Evolutionary conservation across 1,284 basidiomycete species (phyloP).

Genomic region (Ustilago sp.): DNA sequence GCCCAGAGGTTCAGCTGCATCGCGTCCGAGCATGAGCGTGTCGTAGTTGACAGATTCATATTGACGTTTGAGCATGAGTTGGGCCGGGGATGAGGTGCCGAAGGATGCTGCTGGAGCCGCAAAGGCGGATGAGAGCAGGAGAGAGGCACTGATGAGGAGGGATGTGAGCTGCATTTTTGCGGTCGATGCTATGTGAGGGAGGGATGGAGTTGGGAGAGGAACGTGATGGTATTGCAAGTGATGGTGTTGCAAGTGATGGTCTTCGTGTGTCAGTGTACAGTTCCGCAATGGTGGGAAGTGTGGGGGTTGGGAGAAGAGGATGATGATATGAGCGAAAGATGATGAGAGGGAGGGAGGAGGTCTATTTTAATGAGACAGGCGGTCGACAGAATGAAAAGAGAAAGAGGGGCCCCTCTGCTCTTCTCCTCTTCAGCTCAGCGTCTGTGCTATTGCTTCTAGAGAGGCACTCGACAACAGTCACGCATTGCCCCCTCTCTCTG

Average conservation of each 20-base stretch:
- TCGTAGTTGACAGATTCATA: constrained; percentile 27
- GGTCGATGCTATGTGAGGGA: not conserved
- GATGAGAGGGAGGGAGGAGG: not conserved
- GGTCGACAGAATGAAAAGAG: not conserved
- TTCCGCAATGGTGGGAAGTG: not conserved
- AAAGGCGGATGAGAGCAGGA: constrained; percentile 27
- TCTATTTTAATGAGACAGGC: not conserved
- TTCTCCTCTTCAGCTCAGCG: not conserved
- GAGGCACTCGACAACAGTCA: not conserved
- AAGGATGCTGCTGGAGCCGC: constrained; percentile 29
- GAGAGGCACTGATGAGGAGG: constrained; percentile 25
- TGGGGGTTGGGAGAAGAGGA: not conserved
- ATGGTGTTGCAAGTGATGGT: no score
- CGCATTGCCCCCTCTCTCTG: not conserved
- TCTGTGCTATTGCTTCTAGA: not conserved
- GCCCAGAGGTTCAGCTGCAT: constrained; percentile 9
- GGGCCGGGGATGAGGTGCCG: constrained; percentile 20
- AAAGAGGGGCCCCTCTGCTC: not conserved
- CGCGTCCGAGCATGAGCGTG: constrained; percentile 24
- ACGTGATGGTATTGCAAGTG: no score
- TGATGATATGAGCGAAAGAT: not conserved
- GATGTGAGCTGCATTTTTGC: constrained; percentile 35
- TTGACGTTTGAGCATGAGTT: constrained; percentile 46
- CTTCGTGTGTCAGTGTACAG: no score
- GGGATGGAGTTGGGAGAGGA: not conserved